A percentile compares a stretch with the other conserved stretches of the same genome.
phyloP scores from a whole-genome alignment of 306 rosid species.

The Quercus cerris region DNA sequence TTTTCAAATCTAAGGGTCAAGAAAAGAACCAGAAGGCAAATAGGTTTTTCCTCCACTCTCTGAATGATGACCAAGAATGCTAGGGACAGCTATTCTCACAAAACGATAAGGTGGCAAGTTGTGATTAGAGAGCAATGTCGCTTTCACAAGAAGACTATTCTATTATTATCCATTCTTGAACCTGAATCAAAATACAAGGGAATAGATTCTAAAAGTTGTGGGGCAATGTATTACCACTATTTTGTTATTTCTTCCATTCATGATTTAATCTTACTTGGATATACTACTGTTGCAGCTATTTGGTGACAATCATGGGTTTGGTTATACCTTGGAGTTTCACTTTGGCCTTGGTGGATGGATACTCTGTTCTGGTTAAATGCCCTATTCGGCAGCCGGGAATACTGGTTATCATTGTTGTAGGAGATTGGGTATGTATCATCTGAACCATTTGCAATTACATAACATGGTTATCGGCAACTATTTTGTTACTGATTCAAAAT shows the following conservation, averaged over 20 bases:
- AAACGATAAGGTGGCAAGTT: too few relatives aligned
- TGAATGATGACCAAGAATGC: neutral
- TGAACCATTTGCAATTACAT: neutral
- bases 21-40: neutral
- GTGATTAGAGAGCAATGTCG: neutral
- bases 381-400: conserved; percentile 75
- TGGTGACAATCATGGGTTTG: conserved; percentile 87
- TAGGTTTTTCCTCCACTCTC: neutral
- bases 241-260: conserved; percentile 8
- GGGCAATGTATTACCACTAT: too few relatives aligned
- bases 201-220: neutral
- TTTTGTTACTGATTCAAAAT: conserved; percentile 11
- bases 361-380: conserved; percentile 64
- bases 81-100: neutral
- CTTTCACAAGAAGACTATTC: neutral
- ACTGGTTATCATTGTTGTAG: conserved; percentile 56
- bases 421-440: conserved; percentile 70
- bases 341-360: conserved; percentile 80
- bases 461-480: neutral
- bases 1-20: neutral
- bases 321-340: conserved; percentile 93
- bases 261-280: neutral
- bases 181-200: neutral
- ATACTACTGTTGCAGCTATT: conserved; percentile 45
- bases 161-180: neutral